Base-by-base conservation (phyloP, 768 basidiomycete species). In the Trametes maxima region DNA sequence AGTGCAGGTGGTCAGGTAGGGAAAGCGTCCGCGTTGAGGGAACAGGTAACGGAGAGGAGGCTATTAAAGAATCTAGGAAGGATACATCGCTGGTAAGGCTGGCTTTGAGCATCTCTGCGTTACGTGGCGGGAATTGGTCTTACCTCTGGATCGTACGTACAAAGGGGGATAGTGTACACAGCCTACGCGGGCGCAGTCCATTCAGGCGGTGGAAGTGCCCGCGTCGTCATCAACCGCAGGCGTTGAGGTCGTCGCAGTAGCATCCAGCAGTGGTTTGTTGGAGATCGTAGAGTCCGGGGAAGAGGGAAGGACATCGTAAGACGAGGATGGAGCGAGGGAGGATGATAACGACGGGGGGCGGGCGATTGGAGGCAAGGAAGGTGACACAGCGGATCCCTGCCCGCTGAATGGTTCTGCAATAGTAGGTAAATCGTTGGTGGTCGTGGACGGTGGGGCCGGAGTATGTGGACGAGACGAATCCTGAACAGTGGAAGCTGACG, bases 281-380 rank as follows among this genome's bases (percentile, higher is more conserved):
- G 73, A 73, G 44, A 77, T 55, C 19, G 72, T 68, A 2, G 78
- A 80, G 49, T 80, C 80, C 4, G 78, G 78, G 28, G 80, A 79
- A 52, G 82, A 82, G 42, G 77, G 77, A 40, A 81, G 70, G 48
- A 74, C 70, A 57, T 78, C 79, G 66, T 80, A 83, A 58, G 73
- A 33, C 28, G 28, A 69, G 58, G 68, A 69, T 46, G 56, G 49
- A 0, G 67, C 69, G 45, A 69, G 60, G 28, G 72, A 75, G 4
- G 72, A 70, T 51, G 73, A 57, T 61, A 72, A 63, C 33, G 72
- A 68, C 25, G 59, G 36, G 0, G 39, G 40, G 3, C 65, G 65
- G 7, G 58, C 46, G 3, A 60, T 28, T 13, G 39, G 22, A n/a
- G 60, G 22, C 24, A 17, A 64, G 10, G 42, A 50, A 13, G 24